Evolutionary conservation across 768 basidiomycete genomes (phyloP).

Genomic region (Phanerodontia chrysosporium): DNA sequence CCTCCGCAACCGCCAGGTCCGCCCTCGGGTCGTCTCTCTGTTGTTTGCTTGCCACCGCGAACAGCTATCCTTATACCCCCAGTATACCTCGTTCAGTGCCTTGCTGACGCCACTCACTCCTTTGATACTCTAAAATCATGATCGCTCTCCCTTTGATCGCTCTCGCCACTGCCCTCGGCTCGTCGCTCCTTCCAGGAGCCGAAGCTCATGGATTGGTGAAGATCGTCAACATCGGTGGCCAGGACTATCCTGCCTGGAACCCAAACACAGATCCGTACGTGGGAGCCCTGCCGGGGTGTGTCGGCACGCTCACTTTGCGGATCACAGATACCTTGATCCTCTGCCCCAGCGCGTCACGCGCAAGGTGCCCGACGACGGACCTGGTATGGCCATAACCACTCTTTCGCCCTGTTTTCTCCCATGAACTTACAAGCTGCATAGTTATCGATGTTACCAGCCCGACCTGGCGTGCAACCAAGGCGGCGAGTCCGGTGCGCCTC

Average conservation of each 20-base stretch:
- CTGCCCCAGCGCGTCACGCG: conserved; percentile 25
- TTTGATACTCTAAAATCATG: conserved; percentile 3
- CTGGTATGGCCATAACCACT: conserved; percentile 15
- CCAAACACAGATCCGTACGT: conserved; percentile 28
- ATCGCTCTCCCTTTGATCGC: conserved; percentile 3
- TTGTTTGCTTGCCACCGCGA: conserved; percentile 7
- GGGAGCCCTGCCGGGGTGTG: neutral
- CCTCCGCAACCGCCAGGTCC: conserved; percentile 7
- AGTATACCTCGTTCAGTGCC: neutral
- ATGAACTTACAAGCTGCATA: neutral
- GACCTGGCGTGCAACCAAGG: conserved; percentile 42
- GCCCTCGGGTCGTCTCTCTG: neutral
- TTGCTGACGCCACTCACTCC: neutral
- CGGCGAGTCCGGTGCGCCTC: conserved; percentile 29
- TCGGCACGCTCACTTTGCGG: neutral
- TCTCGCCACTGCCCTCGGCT: neutral
- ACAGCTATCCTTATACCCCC: neutral
- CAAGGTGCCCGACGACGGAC: conserved; percentile 28
- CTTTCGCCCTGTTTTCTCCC: neutral
- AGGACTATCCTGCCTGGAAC: conserved; percentile 22
- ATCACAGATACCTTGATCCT: conserved; percentile 20
- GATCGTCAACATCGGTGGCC: conserved; percentile 14
- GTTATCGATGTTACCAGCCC: conserved; percentile 26
- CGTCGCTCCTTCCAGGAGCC: conserved; percentile 10
- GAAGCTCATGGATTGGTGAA: conserved; percentile 24